These are phyloP conservation scores for Solanum dulcamara DNA, from an alignment of 257 asterid genomes.

Conservation along the genomic window DNA sequence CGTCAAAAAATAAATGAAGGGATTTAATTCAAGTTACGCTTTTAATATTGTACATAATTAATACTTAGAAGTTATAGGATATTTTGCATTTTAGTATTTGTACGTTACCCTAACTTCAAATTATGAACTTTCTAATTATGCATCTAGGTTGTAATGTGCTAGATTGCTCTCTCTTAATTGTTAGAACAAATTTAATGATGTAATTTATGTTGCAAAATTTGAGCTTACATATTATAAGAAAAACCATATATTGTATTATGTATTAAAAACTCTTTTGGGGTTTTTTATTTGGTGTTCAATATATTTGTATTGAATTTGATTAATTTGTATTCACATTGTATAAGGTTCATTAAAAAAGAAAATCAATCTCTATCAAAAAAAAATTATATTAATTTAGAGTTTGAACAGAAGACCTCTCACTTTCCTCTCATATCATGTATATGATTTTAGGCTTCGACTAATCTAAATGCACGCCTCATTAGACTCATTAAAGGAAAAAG, in stretches of 20 bases:
- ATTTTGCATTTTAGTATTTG: neutral
- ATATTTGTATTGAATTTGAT: neutral
- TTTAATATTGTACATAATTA: neutral
- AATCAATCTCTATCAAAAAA: neutral
- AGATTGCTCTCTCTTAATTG: neutral
- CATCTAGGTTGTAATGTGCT: neutral
- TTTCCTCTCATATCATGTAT: rapidly evolving
- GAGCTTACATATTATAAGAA: neutral
- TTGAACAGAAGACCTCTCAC: rapidly evolving
- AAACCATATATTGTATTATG: neutral
- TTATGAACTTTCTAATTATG: neutral
- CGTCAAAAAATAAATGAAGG: neutral
- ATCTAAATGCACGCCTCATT: neutral
- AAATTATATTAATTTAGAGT: neutral
- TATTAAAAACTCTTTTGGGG: neutral
- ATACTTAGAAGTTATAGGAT: neutral
- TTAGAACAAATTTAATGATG: neutral
- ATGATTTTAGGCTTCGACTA: neutral
- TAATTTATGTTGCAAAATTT: neutral
- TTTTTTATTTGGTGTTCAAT: neutral
- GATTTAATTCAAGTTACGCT: neutral
- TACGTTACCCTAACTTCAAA: neutral
- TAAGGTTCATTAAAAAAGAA: neutral
- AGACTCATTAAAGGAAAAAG: neutral
- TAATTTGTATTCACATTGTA: neutral